Evolutionary conservation across 2,329 filamentous ascomycete species (phyloP).

Genomic region (Hypoxylon sp.): DNA sequence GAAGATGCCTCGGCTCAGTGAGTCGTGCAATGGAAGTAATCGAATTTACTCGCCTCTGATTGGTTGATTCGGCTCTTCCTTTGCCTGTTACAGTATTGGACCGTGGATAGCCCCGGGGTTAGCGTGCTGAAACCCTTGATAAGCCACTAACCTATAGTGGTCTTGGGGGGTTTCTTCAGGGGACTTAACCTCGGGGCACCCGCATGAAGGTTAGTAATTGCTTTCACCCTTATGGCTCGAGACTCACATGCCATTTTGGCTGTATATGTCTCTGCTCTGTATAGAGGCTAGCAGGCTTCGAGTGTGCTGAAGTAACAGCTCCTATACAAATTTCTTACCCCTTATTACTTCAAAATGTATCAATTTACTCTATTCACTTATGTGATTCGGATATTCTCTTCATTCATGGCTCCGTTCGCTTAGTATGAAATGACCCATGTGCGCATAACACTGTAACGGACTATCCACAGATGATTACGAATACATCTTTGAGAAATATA

Average conservation of each 20-base stretch:
- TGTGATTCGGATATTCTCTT: neutral
- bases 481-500: no score
- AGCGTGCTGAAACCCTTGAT: slow-evolving; percentile 10
- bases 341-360: no score
- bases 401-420: no score
- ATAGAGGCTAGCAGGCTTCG: neutral
- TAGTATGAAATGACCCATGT: no score
- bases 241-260: slow-evolving; percentile 16
- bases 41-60: slow-evolving; percentile 28
- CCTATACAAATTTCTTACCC: no score
- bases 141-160: neutral
- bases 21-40: slow-evolving; percentile 17
- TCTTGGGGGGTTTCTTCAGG: neutral
- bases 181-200: slow-evolving; percentile 6
- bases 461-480: no score
- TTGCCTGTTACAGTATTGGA: slow-evolving; percentile 4
- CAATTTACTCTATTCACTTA: neutral
- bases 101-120: slow-evolving; percentile 11
- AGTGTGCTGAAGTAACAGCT: neutral
- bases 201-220: slow-evolving; percentile 1
- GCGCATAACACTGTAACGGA: no score
- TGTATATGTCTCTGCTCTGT: neutral
- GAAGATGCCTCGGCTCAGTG: slow-evolving; percentile 35
- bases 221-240: neutral
- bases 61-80: slow-evolving; percentile 27